Evolutionary conservation across 148 eudicot genomes (phyloP).

Genomic region (Rhododendron griersonianum): DNA sequence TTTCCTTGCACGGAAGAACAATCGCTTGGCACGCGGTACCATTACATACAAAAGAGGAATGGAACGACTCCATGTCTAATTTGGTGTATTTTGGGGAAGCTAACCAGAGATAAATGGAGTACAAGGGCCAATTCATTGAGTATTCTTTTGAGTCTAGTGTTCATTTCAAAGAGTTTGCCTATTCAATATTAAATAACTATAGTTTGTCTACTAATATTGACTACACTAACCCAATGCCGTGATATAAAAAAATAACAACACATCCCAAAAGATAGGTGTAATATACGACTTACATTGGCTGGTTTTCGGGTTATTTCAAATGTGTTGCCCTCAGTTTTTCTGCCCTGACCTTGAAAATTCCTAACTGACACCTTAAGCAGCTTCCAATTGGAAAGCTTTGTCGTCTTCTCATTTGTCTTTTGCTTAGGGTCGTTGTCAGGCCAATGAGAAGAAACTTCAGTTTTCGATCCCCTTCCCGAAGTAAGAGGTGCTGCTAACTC

Average conservation of each 20-base stretch:
- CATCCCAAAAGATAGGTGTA: no score
- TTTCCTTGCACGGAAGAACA: no score
- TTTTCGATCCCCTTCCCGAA: conserved; percentile 18
- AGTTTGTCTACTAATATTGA: no score
- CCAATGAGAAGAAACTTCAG: conserved; percentile 14
- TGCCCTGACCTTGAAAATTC: conserved; percentile 9
- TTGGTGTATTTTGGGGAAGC: not conserved
- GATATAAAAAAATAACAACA: no score
- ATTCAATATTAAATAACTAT: no score
- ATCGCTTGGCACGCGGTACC: no score
- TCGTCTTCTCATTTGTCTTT: conserved; percentile 4
- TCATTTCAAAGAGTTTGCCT: no score
- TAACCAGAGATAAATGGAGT: not conserved
- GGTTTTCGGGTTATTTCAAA: conserved; percentile 62
- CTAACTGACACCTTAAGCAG: conserved; percentile 20
- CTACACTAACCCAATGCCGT: no score
- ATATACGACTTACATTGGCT: conserved; percentile 49
- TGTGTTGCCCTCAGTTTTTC: conserved; percentile 8
- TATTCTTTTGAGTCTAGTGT: not conserved
- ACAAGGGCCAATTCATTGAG: not conserved
- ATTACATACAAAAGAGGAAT: not conserved
- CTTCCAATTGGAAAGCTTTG: conserved; percentile 31
- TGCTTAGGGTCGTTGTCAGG: conserved; percentile 19
- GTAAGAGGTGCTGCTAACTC: conserved; percentile 6
- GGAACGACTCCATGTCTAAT: not conserved